A percentile compares a stretch with the other conserved stretches of the same genome.
Conservation (phyloP, 805 yeast species). For the Metahyphopichia silvanorum region DNA sequence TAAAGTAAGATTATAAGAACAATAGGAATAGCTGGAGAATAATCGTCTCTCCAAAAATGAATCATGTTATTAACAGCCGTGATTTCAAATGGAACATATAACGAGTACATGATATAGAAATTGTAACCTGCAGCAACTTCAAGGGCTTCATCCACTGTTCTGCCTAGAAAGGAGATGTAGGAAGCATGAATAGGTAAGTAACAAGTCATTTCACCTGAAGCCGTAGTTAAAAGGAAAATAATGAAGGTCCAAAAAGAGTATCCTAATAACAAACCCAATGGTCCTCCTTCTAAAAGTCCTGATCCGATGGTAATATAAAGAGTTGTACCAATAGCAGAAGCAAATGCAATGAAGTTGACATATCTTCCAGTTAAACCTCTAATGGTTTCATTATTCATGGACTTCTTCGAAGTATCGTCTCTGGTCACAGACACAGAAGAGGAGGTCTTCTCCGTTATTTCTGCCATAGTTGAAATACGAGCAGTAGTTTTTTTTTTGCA, state of each 20-base stretch:
- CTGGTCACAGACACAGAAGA: too few species aligned
- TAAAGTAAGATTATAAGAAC: slow-evolving; percentile 59
- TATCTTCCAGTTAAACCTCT: slow-evolving; percentile 39
- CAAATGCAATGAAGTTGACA: slow-evolving; percentile 67
- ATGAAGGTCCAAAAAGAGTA: slow-evolving; percentile 31
- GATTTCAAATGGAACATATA: slow-evolving; percentile 47
- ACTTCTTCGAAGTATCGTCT: too few species aligned
- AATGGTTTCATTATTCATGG: neutral
- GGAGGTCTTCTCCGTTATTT: too few species aligned
- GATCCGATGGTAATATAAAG: slow-evolving; percentile 50
- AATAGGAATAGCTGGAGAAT: slow-evolving; percentile 50
- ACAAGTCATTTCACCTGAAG: slow-evolving; percentile 38
- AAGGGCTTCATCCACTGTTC: slow-evolving; percentile 34
- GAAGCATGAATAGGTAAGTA: slow-evolving; percentile 34
- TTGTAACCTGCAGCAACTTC: slow-evolving; percentile 29
- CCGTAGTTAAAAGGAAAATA: slow-evolving; percentile 28
- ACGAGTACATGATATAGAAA: slow-evolving; percentile 41
- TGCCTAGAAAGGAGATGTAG: slow-evolving; percentile 33
- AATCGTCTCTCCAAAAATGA: slow-evolving; percentile 49
- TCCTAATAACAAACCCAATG: slow-evolving; percentile 29
- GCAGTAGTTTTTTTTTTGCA: too few species aligned
- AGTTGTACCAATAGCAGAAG: slow-evolving; percentile 52
- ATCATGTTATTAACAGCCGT: slow-evolving; percentile 51
- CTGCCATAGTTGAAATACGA: too few species aligned
- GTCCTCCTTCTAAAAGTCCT: slow-evolving; percentile 42